phyloP scores from a whole-genome alignment of 768 basidiomycete genomes.

The Collybia sordida region DNA sequence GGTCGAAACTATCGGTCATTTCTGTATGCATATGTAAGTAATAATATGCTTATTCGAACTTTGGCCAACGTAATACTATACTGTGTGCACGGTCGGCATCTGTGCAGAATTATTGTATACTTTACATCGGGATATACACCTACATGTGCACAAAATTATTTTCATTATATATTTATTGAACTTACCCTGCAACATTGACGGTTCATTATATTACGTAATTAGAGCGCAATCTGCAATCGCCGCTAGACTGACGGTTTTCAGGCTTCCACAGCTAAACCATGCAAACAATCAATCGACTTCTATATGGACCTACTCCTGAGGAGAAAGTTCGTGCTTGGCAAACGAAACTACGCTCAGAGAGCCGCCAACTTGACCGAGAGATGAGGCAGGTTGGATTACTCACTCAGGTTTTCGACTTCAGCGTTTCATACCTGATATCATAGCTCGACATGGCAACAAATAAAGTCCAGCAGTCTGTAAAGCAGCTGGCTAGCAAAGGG shows the following conservation, averaged over 20 bases:
- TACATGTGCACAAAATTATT: too few species aligned
- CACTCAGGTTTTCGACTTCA: conserved; percentile 11
- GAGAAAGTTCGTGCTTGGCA: conserved; percentile 95
- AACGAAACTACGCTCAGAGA: conserved; percentile 76
- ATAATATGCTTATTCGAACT: too few species aligned
- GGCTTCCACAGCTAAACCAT: conserved; percentile 32
- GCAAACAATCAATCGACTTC: conserved; percentile 88
- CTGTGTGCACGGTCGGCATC: too few species aligned
- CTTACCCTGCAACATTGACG: too few species aligned
- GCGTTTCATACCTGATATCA: conserved; percentile 13
- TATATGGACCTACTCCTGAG: conserved; percentile 96
- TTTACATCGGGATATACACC: too few species aligned
- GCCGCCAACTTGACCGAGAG: conserved; percentile 86
- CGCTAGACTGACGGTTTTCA: background rate
- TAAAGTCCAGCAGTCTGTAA: conserved; percentile 80
- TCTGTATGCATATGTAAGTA: too few species aligned
- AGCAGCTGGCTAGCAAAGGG: conserved; percentile 87
- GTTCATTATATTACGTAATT: too few species aligned
- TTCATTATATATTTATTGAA: too few species aligned
- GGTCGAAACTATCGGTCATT: too few species aligned
- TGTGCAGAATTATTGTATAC: too few species aligned
- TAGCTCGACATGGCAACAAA: conserved; percentile 81
- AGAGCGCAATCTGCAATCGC: too few species aligned
- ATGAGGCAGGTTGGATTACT: conserved; percentile 81
- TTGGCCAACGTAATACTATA: too few species aligned